Conservation (phyloP, 2,329 filamentous ascomycete species). For the Phoma sp. region DNA sequence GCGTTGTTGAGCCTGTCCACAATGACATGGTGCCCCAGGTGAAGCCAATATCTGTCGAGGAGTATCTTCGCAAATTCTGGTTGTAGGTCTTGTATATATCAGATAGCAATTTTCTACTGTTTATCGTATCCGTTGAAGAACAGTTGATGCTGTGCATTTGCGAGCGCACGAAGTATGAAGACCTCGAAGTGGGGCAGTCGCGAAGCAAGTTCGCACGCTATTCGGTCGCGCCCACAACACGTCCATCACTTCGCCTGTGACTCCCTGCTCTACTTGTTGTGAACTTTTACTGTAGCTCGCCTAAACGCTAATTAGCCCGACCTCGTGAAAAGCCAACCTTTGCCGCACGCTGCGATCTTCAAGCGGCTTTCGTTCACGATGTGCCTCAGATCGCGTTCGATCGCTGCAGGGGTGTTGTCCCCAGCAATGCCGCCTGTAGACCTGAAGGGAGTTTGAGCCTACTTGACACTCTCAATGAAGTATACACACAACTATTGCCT, state of each 20-base stretch:
- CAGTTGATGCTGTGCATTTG: not conserved
- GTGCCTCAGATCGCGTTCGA: conserved; percentile 11
- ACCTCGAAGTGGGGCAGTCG: not conserved
- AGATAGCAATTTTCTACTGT: no score
- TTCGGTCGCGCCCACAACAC: no score
- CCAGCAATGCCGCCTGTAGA: not conserved
- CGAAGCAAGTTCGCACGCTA: no score
- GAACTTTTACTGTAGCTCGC: no score
- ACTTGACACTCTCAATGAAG: no score
- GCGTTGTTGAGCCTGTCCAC: conserved; percentile 16
- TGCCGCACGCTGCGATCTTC: not conserved
- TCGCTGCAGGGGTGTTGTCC: not conserved
- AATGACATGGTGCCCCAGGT: conserved; percentile 18
- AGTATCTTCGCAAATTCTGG: conserved; percentile 24
- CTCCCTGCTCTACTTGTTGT: no score
- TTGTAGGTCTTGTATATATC: not conserved
- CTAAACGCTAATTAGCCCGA: no score
- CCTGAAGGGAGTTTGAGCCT: no score
- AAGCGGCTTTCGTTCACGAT: not conserved
- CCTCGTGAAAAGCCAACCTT: not conserved
- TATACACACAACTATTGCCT: not conserved
- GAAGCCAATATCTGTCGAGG: conserved; percentile 15
- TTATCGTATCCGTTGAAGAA: not conserved
- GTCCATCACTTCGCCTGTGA: no score
- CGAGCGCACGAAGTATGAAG: not conserved